Evolutionary conservation across 2,329 filamentous ascomycete species (phyloP).

Genomic region (Penicillium sp.): DNA sequence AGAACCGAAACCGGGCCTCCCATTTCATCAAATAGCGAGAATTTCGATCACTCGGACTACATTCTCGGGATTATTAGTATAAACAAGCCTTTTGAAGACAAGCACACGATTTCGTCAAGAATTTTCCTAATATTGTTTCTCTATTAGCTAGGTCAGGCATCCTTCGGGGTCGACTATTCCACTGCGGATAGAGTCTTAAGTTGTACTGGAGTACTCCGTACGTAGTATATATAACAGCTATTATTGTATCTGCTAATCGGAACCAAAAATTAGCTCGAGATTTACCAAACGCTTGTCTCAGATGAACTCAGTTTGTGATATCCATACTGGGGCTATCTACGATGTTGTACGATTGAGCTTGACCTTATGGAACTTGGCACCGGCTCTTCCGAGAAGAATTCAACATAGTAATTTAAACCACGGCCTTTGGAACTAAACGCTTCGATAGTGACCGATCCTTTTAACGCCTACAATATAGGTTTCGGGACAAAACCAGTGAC

Average conservation of each 20-base stretch:
- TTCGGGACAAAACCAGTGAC: not conserved
- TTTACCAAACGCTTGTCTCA: not conserved
- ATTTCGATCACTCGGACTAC: not conserved
- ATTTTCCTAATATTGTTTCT: not conserved
- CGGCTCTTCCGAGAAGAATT: not conserved
- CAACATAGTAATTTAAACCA: not conserved
- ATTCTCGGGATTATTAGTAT: not conserved
- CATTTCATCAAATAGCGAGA: not conserved
- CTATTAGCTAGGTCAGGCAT: not conserved
- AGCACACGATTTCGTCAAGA: not conserved
- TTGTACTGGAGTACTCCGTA: not conserved
- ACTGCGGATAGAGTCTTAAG: not conserved
- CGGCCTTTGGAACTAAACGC: not conserved
- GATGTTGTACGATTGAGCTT: not conserved
- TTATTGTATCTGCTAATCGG: not conserved
- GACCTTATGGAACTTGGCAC: not conserved
- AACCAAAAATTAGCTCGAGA: not conserved
- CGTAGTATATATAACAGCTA: too few relatives aligned
- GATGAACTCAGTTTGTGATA: not conserved
- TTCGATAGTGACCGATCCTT: not conserved
- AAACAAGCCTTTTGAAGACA: not conserved
- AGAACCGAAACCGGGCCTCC: not conserved
- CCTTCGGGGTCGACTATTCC: not conserved
- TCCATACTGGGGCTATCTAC: not conserved
- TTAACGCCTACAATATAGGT: not conserved